phyloP scores from a whole-genome alignment of 768 basidiomycete genomes.

The Lyophyllum semitale region DNA sequence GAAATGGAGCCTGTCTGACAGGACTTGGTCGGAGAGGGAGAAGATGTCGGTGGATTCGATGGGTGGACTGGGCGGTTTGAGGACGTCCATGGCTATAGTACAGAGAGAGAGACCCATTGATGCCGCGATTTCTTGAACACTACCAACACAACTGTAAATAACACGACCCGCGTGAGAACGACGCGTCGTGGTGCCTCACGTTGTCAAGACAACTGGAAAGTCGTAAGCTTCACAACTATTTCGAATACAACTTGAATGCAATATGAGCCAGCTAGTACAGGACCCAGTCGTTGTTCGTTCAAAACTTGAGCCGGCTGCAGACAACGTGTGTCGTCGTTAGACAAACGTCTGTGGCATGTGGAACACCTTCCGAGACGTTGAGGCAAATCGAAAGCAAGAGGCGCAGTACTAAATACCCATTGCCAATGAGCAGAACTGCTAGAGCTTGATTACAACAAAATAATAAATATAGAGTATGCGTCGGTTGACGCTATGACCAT shows the following conservation, averaged over 20 bases:
- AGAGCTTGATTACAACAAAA: neutral
- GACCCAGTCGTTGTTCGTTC: too few relatives aligned
- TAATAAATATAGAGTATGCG: too few relatives aligned
- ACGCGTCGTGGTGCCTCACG: constrained; percentile 6
- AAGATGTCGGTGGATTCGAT: constrained; percentile 61
- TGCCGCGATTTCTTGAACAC: constrained; percentile 35
- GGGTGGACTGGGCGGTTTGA: constrained; percentile 29
- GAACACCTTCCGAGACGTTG: neutral
- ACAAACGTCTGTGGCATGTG: neutral
- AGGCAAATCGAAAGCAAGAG: neutral
- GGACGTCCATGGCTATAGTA: constrained; percentile 52
- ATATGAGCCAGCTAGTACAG: too few relatives aligned
- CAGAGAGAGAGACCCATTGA: constrained; percentile 46
- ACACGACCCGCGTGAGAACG: constrained; percentile 19
- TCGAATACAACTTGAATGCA: too few relatives aligned
- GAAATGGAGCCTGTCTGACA: constrained; percentile 73
- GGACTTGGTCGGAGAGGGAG: constrained; percentile 71
- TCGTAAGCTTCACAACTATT: too few relatives aligned
- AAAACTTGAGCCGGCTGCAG: neutral
- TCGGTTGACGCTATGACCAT: too few relatives aligned
- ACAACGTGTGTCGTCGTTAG: neutral
- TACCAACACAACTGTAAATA: constrained; percentile 39
- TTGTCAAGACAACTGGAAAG: constrained; percentile 3
- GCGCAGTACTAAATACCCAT: neutral
- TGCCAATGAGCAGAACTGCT: neutral